Percentiles rank a stretch among this genome's conserved stretches.
These are phyloP conservation scores for Bidens hawaiensis DNA, from an alignment of 140 eudicot species.

Conservation along the genomic window DNA sequence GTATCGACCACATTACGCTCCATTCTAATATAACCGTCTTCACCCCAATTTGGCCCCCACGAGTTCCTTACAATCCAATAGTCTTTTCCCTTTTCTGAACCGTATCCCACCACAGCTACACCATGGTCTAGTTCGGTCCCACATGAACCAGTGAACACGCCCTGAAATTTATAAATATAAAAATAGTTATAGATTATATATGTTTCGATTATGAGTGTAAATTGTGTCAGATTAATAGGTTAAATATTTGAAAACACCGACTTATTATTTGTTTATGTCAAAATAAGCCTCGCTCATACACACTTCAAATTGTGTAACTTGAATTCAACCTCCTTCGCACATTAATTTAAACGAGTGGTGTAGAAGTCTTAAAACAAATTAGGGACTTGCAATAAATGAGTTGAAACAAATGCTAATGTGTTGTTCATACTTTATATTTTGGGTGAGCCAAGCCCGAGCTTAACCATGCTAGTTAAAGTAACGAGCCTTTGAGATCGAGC, in stretches of 20 bases:
- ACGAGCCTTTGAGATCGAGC: too few relatives aligned
- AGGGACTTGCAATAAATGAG: too few relatives aligned
- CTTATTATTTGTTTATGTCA: not conserved
- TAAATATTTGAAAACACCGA: not conserved
- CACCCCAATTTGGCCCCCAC: constrained; percentile 90
- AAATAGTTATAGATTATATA: not conserved
- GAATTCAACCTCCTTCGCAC: not conserved
- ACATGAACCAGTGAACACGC: constrained; percentile 62
- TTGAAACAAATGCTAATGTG: not conserved
- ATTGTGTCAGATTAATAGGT: not conserved
- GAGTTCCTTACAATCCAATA: constrained; percentile 94
- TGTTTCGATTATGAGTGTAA: not conserved
- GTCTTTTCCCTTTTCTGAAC: constrained; percentile 62
- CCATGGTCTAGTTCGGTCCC: constrained; percentile 81
- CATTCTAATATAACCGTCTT: constrained; percentile 67
- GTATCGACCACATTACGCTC: constrained; percentile 44
- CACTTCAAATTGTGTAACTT: not conserved
- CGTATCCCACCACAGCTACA: constrained; percentile 88
- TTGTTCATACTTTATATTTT: too few relatives aligned
- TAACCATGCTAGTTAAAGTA: too few relatives aligned
- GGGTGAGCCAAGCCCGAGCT: too few relatives aligned
- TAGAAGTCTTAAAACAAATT: not conserved
- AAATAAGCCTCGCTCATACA: not conserved
- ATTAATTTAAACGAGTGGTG: too few relatives aligned
- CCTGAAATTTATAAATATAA: constrained; percentile 27